Base-by-base conservation (phyloP, 345 rosid genomes). In the Boechera stricta region DNA sequence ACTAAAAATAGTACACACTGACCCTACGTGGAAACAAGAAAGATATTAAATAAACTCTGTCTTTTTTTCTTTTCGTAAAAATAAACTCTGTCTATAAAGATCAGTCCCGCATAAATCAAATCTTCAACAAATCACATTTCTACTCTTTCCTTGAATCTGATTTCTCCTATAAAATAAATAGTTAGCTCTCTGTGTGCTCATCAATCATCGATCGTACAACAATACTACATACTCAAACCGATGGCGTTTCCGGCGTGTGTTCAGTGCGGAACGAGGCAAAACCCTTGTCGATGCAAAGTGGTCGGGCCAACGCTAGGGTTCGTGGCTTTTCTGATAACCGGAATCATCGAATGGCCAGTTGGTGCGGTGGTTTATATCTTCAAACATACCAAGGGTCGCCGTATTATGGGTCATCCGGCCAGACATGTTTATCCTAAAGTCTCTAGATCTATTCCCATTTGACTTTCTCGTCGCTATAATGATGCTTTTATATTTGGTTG, bases 261-360 rank as follows among this genome's bases (percentile, higher is more conserved):
- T 44, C 85, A 92, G 63, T 89, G 96, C 32, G 94, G 94, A 16
- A 87, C 86, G 16, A 32, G 78, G 0, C 83, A 87, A 77, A 93
- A 93, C 80, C 96, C 94, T 0, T 93, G 97, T 86, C 79, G 92
- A 71, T 93, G 97, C 86, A 91, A 91, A 84, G 84, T 93, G 56
- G 86, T 91, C 0, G 95, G 97, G 15, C 98, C 97, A 41, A 89
- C 95, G 4, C 48, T 89, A 1, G 98, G 95, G 45, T 87, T 93
- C 74, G 65, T 91, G 84, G 97, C 95, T 26, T 88, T 87, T 26
- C 84, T 79, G 16, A 88, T 66, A 7, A 82, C 92, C 1, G 98
- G 86, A 21, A 21, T 86, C 13, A 86, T 93, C 32, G 98, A 93
- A 58, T 91, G 98, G 98, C 98, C 98, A 5, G 53, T 90, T 12